phyloP scores from a whole-genome alignment of 306 rosid species.

The Bauhinia variegata region DNA sequence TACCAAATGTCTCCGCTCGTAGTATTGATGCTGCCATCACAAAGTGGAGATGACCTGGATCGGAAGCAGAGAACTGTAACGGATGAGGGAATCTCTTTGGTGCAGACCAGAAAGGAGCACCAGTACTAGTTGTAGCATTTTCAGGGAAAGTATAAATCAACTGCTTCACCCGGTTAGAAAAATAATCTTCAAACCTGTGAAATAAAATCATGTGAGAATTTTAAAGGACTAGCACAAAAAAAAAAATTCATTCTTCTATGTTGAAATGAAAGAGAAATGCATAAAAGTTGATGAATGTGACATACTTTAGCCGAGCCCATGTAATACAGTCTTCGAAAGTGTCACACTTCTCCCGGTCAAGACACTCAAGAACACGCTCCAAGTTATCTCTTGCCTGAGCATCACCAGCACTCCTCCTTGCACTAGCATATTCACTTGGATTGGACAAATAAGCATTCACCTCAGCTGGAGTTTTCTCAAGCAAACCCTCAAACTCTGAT shows the following conservation, averaged over 20 bases:
- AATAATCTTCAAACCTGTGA: slow-evolving; percentile 94
- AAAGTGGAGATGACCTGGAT: slow-evolving; percentile 75
- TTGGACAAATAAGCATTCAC: slow-evolving; percentile 83
- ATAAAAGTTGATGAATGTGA: slow-evolving; percentile 8
- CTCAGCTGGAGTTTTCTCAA: slow-evolving; percentile 96
- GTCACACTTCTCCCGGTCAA: slow-evolving; percentile 82
- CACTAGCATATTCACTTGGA: slow-evolving; percentile 71
- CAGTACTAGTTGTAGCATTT: slow-evolving; percentile 92
- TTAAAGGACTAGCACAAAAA: neutral
- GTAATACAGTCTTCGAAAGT: slow-evolving; percentile 80
- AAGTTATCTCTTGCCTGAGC: slow-evolving; percentile 97
- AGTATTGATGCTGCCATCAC: slow-evolving; percentile 78
- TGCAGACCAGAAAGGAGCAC: slow-evolving; percentile 98
- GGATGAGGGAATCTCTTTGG: slow-evolving; percentile 95
- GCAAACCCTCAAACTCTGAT: slow-evolving; percentile 96
- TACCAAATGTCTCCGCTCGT: slow-evolving; percentile 91
- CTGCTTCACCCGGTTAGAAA: slow-evolving; percentile 84
- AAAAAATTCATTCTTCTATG: slow-evolving; percentile 1
- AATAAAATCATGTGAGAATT: slow-evolving; percentile 8
- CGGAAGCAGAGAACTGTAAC: slow-evolving; percentile 74
- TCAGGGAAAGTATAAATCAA: slow-evolving; percentile 90
- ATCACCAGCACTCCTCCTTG: slow-evolving; percentile 87
- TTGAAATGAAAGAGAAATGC: neutral
- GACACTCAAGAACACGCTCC: slow-evolving; percentile 92
- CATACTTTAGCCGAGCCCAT: slow-evolving; percentile 93